Conservation (phyloP, 2,329 filamentous ascomycete species). For the Sclerotinia sclerotiorum region DNA sequence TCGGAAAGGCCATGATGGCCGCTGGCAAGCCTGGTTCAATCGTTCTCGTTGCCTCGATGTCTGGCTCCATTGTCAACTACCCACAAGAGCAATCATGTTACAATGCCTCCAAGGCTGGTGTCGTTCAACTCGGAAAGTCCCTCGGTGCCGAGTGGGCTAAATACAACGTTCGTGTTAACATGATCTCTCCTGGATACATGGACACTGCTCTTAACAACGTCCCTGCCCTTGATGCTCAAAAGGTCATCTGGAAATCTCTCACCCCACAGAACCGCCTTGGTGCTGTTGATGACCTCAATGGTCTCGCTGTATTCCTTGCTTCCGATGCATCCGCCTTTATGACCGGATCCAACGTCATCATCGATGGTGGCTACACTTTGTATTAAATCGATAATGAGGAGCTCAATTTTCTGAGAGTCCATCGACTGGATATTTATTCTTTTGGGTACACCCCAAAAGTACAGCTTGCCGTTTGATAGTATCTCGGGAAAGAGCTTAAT, state of each 20-base stretch:
- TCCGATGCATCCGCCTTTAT: constrained; percentile 73
- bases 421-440: constrained; percentile 14
- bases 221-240: constrained; percentile 74
- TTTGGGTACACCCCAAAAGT: constrained; percentile 2
- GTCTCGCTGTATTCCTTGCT: constrained; percentile 72
- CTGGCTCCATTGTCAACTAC: constrained; percentile 81
- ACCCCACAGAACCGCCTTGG: constrained; percentile 75
- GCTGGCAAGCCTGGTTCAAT: constrained; percentile 69
- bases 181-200: constrained; percentile 81
- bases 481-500: constrained; percentile 2
- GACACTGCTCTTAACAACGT: constrained; percentile 80
- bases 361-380: constrained; percentile 40
- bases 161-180: constrained; percentile 78
- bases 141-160: constrained; percentile 84
- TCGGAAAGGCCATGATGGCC: constrained; percentile 71
- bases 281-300: constrained; percentile 73
- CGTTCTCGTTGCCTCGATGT: constrained; percentile 78
- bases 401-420: constrained; percentile 1
- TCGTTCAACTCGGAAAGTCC: constrained; percentile 76
- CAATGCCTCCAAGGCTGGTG: constrained; percentile 80
- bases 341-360: constrained; percentile 66
- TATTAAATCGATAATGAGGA: constrained; percentile 36
- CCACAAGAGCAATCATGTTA: constrained; percentile 81
- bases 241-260: constrained; percentile 74
- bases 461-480: constrained; percentile 1